A percentile compares a stretch with the other conserved stretches of the same genome.
phyloP scores from a whole-genome alignment of 2,329 filamentous ascomycete species.

The Sporothrix dimorphospora region DNA sequence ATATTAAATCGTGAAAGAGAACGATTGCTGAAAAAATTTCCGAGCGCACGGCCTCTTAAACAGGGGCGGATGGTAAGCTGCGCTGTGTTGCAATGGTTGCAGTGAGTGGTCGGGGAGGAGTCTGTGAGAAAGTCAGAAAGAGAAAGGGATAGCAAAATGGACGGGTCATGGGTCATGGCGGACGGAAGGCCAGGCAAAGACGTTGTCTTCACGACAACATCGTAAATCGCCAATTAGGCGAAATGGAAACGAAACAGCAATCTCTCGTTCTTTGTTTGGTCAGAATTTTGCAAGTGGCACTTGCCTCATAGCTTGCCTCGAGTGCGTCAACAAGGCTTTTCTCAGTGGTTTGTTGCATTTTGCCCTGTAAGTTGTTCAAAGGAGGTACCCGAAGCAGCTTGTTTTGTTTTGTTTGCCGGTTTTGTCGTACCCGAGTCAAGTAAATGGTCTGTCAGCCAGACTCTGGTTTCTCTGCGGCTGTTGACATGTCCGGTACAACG shows the following conservation, averaged over 20 bases:
- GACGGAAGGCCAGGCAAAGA: not conserved
- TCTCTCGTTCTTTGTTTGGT: not conserved
- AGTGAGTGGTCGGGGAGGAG: not conserved
- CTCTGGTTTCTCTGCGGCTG: not conserved
- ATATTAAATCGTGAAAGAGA: slow-evolving; percentile 5
- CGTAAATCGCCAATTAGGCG: not conserved
- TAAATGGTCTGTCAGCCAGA: not conserved
- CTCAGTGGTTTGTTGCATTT: not conserved
- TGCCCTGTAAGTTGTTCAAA: not conserved
- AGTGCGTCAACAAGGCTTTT: too few relatives aligned
- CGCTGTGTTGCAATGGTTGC: not conserved
- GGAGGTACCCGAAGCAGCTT: slow-evolving; percentile 4
- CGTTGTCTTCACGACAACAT: not conserved
- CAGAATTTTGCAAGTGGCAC: not conserved
- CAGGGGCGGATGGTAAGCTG: not conserved
- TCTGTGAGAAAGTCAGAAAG: not conserved
- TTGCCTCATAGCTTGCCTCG: not conserved
- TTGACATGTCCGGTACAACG: not conserved
- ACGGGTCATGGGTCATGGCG: not conserved
- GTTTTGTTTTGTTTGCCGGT: slow-evolving; percentile 4
- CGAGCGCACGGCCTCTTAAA: slow-evolving; percentile 16
- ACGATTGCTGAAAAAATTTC: not conserved
- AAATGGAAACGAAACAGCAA: slow-evolving; percentile 17
- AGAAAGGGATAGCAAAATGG: not conserved
- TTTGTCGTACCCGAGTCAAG: not conserved